phyloP scores from a whole-genome alignment of 2,329 filamentous ascomycete species.

The Dactylellina haptotyla region DNA sequence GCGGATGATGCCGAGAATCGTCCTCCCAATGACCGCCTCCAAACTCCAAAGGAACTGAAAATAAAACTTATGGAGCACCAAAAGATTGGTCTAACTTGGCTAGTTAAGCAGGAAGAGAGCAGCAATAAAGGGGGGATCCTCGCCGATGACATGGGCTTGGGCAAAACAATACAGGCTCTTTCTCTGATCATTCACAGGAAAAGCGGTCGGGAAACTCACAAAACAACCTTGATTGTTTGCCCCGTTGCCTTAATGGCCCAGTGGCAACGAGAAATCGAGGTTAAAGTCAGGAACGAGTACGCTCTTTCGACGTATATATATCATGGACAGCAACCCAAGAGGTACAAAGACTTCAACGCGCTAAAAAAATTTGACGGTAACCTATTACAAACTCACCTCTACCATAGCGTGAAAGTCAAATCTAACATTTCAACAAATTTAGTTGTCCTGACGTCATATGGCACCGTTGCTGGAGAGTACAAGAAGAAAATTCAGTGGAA shows the following conservation, averaged over 20 bases:
- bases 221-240: slow-evolving; percentile 58
- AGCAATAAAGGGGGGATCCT: slow-evolving; percentile 79
- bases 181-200: slow-evolving; percentile 77
- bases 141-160: slow-evolving; percentile 83
- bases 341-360: slow-evolving; percentile 68
- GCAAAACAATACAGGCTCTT: slow-evolving; percentile 84
- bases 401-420: too few species aligned
- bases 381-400: slow-evolving; percentile 1
- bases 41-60: slow-evolving; percentile 75
- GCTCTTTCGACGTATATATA: slow-evolving; percentile 74
- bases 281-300: slow-evolving; percentile 71
- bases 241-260: slow-evolving; percentile 63
- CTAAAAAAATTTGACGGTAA: slow-evolving; percentile 71
- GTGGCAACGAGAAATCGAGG: slow-evolving; percentile 82
- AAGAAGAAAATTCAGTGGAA: slow-evolving; percentile 70
- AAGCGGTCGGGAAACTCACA: slow-evolving; percentile 65
- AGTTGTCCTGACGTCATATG: slow-evolving; percentile 82
- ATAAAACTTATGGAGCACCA: slow-evolving; percentile 82
- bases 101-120: slow-evolving; percentile 77
- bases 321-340: slow-evolving; percentile 70
- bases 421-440: not conserved
- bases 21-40: slow-evolving; percentile 70
- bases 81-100: slow-evolving; percentile 78
- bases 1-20: slow-evolving; percentile 62
- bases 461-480: slow-evolving; percentile 74